Base-by-base conservation (phyloP, 2,329 filamentous ascomycete species). In the Geosmithia flava region DNA sequence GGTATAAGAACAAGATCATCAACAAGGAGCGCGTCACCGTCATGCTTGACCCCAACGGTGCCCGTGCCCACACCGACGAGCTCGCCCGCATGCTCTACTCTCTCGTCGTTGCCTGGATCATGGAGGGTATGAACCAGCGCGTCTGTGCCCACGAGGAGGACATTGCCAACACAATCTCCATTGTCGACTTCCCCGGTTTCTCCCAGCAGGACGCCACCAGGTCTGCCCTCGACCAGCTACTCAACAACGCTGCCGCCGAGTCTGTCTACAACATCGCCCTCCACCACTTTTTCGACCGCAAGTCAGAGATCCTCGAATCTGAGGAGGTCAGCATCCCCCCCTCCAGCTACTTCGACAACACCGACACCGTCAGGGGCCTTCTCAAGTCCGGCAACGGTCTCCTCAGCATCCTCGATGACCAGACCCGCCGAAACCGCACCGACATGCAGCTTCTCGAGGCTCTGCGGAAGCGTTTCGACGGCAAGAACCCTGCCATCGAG, bases 271-370 rank as follows among this genome's bases (percentile, higher is more conserved):
- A 96, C 61, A 82, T 95, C 57, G 90, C 89, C 33, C 74, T 97
- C 20, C 90, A 95, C 61, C 94, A 86, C 64, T 97, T 98, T 68
- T 98, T 97, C 63, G 90, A 96, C 59, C 83, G 84, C 55, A 94
- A 93, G 64, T 89, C 90, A 1, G 91, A 97, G 53, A 80, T 95
- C 68, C 75, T 98, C 20, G 93, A 98, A 60, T 89, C 84, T 1
- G 93, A 98, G 63, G 93, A 98, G 62, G 87, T 98, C 37, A 81
- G 75, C 30, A 87, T 98, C 2, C 78, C 90, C 2, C 83, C 90
- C 1, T 96, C 91, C 0, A 95, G 88, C 68, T 98, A 97, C 65
- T 98, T 96, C 57, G 93, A 98, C 66, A 98, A 97, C 64, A 89
- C 87, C 0, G 93, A 97, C 62, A 89, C 91, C 10, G 89, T 96